phyloP scores from a whole-genome alignment of 805 yeast species.

The Suhomyces canberraensis region DNA sequence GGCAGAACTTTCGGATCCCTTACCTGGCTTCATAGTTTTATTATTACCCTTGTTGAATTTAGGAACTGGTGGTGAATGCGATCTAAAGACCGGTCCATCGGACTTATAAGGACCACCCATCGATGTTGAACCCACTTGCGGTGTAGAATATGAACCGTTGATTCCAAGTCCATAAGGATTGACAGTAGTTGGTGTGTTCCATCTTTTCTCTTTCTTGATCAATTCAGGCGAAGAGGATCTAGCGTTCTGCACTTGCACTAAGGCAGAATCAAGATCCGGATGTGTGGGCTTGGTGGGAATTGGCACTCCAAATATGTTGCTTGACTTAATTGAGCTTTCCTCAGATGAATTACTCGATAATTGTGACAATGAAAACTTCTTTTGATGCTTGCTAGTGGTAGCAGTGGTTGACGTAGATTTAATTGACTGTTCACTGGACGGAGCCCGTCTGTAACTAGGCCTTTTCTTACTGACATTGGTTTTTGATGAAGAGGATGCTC shows the following conservation, averaged over 20 bases:
- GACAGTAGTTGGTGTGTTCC: conserved; percentile 3
- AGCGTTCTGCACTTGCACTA: conserved; percentile 4
- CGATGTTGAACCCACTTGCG: not conserved
- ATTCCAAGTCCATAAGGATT: not conserved
- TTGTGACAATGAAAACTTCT: conserved; percentile 29
- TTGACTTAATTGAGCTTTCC: conserved; percentile 22
- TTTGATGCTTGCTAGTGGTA: conserved; percentile 17
- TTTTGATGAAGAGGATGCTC: conserved; percentile 3
- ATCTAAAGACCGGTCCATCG: conserved; percentile 10
- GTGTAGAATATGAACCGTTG: not conserved
- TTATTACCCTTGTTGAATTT: conserved; percentile 15
- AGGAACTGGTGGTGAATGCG: conserved; percentile 27
- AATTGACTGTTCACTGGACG: conserved; percentile 37
- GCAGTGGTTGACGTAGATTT: conserved; percentile 28
- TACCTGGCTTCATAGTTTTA: conserved; percentile 10
- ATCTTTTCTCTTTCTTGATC: conserved; percentile 8
- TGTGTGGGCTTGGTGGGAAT: conserved; percentile 6
- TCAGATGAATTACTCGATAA: conserved; percentile 39
- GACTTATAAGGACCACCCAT: conserved; percentile 3
- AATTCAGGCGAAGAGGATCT: conserved; percentile 12
- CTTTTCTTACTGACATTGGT: conserved; percentile 14
- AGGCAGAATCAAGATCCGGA: conserved; percentile 4
- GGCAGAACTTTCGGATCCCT: conserved; percentile 5
- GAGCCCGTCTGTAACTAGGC: conserved; percentile 30
- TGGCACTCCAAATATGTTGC: conserved; percentile 10